Evolutionary conservation across 495 filamentous ascomycete genomes (phyloP), one percentile per base, ranked within the genome.

Genomic region (Staphylotrichum longicolle): DNA sequence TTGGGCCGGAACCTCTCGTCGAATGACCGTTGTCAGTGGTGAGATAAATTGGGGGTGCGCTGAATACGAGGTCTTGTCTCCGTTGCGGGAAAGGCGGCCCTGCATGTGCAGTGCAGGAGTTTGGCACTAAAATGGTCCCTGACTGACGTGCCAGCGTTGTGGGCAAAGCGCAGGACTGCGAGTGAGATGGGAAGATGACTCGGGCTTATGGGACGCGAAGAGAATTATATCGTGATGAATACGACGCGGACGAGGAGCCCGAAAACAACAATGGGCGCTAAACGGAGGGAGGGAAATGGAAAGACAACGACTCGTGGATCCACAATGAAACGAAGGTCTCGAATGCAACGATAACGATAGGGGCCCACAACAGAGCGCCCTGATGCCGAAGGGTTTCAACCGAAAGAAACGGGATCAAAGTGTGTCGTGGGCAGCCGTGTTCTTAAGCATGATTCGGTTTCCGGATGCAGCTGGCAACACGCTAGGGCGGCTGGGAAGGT

Each of bases 371-470:
- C 39, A 58, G 52, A 52, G 49, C 54, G 49, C 30, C 42, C 45
- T 35, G 49, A 46, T 27, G 51, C 48, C 53, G 27, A 57, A 63
- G 30, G 20, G 58, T 63, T 68, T 68, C 58, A 60, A 62, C 60
- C 53, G 52, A 37, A 51, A 60, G 57, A 54, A 53, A 50, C 20
- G n/a, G 54, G 55, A 14, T 54, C 11, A 66, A 63, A 59, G 15
- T 14, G 40, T 42, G 58, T 57, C 61, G 65, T 51, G 52, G 69
- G 65, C 30, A 41, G 20, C 56, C 33, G 57, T 51, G 59, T 63
- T 37, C 48, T 69, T 62, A 69, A 64, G 65, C 63, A 63, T 69
- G 59, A 66, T 65, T 67, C 62, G 67, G 58, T 47, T 48, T 70
- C 67, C 65, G 67, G 57, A 68, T 65, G 61, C 63, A 65, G 63